phyloP scores from a whole-genome alignment of 306 rosid species.

The Oemleria cerasiformis region DNA sequence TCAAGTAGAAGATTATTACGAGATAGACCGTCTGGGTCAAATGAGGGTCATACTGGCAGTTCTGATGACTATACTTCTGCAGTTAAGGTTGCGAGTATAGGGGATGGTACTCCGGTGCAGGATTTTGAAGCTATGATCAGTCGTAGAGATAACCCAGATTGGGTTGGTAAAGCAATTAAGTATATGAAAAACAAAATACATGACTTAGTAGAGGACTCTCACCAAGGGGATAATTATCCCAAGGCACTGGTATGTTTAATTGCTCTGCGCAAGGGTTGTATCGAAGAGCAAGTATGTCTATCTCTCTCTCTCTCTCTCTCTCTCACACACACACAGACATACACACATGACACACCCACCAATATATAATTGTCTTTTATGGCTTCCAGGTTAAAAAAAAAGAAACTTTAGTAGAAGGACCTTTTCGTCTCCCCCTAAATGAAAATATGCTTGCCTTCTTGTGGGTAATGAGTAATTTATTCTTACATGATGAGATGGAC shows the following conservation, averaged over 20 bases:
- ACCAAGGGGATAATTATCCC: slow-evolving; percentile 59
- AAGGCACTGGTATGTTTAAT: slow-evolving; percentile 59
- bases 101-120: slow-evolving; percentile 60
- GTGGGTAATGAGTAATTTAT: neutral
- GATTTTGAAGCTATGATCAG: slow-evolving; percentile 87
- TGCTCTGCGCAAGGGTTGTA: slow-evolving; percentile 83
- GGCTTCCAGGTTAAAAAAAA: no score
- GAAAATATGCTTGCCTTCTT: neutral
- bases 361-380: no score
- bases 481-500: neutral
- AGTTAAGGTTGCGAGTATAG: slow-evolving; percentile 54
- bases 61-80: slow-evolving; percentile 36
- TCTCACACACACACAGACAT: neutral
- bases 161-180: slow-evolving; percentile 68
- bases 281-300: slow-evolving; percentile 66
- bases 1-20: slow-evolving; percentile 38
- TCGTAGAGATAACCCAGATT: slow-evolving; percentile 65
- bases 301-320: slow-evolving; percentile 7
- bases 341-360: no score
- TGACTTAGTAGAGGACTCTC: slow-evolving; percentile 62
- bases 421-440: neutral
- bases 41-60: slow-evolving; percentile 32
- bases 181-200: slow-evolving; percentile 64
- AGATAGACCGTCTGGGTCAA: slow-evolving; percentile 35
- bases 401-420: neutral